Base-by-base conservation (phyloP, 2,329 filamentous ascomycete species). In the Talaromyces amestolkiae region DNA sequence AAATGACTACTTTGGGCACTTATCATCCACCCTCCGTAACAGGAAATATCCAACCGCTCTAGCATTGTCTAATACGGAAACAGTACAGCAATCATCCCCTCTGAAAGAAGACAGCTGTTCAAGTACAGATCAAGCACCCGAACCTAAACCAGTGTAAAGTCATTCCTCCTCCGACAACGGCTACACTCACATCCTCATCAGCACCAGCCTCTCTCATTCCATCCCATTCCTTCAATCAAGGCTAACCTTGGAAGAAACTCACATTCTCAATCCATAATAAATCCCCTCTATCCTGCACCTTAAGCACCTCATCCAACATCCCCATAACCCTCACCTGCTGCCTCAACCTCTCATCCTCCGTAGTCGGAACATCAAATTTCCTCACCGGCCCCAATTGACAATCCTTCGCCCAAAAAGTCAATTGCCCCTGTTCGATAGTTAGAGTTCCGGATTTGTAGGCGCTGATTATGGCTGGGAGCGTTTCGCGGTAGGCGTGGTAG, bases 191-290 rank as follows among this genome's bases (percentile, higher is more conserved):
- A 10, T 8, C 15, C 49, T 33, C 51, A 37, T 56, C 31, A 56
- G 51, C 31, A 37, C 15, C 22, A 8, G 6, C 27, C 13, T 27
- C 11, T 31, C 27, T 31, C 27, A 31, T 31, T 31, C 27, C 4
- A 31, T 31, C 27, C 27, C 1, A 1, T 6, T 1, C 27, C 27
- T 31, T 31, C 27, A 31, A 31, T 31, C 27, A 31, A 1, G 27
- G 27, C 3, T 8, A 31, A 7, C 35, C 35, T 37, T 11, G 35
- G 35, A 9, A 33, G 39, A 1, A 8, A 60, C 60, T n/a, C 15
- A 62, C 47, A 43, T 53, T 62, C 35, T 54, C 47, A 62, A 62
- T 62, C 35, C 60, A 62, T 37, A 54, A 53, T 11, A 62, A 54
- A 9, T 51, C 47, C 45, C 60, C 47, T n/a, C 24, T 1, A 54